Conservation (phyloP, 495 filamentous ascomycete species). For the Apodospora peruviana region DNA sequence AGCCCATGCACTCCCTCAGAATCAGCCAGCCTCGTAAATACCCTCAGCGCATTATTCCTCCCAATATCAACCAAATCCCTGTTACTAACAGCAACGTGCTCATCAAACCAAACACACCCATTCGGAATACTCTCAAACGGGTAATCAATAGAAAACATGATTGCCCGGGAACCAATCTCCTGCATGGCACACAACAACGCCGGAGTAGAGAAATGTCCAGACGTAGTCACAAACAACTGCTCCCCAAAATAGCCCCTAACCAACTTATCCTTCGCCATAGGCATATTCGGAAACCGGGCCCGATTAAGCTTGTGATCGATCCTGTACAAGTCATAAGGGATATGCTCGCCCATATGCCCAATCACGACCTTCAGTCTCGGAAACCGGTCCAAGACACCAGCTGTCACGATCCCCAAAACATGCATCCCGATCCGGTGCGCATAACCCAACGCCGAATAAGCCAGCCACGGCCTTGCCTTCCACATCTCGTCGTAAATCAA, state of each 20-base stretch:
- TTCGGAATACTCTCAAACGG: constrained; percentile 48
- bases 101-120: constrained; percentile 23
- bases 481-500: constrained; percentile 27
- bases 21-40: constrained; percentile 15
- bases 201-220: constrained; percentile 50
- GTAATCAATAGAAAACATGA: constrained; percentile 56
- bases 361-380: constrained; percentile 57
- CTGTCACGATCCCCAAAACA: constrained; percentile 25
- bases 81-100: constrained; percentile 15
- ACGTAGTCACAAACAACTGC: constrained; percentile 36
- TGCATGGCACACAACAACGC: constrained; percentile 21
- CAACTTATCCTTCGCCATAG: constrained; percentile 20
- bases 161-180: constrained; percentile 13
- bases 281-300: constrained; percentile 20
- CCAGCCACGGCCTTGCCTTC: constrained; percentile 38
- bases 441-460: constrained; percentile 19
- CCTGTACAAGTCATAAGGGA: constrained; percentile 21
- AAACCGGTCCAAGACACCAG: constrained; percentile 44
- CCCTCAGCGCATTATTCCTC: constrained; percentile 18
- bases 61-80: constrained; percentile 18
- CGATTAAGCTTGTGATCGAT: constrained; percentile 24
- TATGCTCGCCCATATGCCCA: constrained; percentile 57
- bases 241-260: constrained; percentile 20
- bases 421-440: constrained; percentile 37
- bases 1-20: constrained; percentile 10